phyloP scores from a whole-genome alignment of 768 basidiomycete genomes.

The Hypholoma sublateritium region DNA sequence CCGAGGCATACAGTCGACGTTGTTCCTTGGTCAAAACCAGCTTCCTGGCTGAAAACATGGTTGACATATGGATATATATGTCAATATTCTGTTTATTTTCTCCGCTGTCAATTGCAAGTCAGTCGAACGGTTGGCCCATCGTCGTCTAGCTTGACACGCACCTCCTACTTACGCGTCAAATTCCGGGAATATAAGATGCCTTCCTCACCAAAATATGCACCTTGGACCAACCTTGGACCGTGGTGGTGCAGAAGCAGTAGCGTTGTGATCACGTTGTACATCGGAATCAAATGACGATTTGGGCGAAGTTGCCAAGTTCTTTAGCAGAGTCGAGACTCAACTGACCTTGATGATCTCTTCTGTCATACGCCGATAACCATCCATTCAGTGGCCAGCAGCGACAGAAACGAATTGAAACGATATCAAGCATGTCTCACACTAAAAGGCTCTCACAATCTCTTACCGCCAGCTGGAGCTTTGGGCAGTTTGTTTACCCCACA shows the following conservation, averaged over 20 bases:
- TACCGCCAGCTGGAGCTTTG: constrained; percentile 30
- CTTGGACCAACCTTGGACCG: no score
- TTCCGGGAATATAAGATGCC: no score
- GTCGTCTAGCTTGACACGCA: no score
- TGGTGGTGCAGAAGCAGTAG: no score
- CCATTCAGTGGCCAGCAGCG: no score
- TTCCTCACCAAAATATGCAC: no score
- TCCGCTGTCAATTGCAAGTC: no score
- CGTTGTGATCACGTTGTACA: constrained; percentile 11
- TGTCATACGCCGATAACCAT: constrained; percentile 5
- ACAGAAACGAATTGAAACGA: neutral
- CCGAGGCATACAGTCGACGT: constrained; percentile 49
- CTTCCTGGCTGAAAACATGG: constrained; percentile 7
- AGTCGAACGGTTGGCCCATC: no score
- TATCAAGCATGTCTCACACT: constrained; percentile 30
- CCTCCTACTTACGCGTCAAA: no score
- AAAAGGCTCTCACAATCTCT: constrained; percentile 38
- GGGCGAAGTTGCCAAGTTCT: neutral
- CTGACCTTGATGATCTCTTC: constrained; percentile 7
- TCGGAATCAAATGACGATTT: constrained; percentile 10
- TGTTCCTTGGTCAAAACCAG: constrained; percentile 39
- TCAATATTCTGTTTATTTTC: no score
- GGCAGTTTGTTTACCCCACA: constrained; percentile 23
- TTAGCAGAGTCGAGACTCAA: no score
- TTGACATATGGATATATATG: neutral